Conservation (phyloP, 139 green algal species). For the Pleodorina starrii region DNA sequence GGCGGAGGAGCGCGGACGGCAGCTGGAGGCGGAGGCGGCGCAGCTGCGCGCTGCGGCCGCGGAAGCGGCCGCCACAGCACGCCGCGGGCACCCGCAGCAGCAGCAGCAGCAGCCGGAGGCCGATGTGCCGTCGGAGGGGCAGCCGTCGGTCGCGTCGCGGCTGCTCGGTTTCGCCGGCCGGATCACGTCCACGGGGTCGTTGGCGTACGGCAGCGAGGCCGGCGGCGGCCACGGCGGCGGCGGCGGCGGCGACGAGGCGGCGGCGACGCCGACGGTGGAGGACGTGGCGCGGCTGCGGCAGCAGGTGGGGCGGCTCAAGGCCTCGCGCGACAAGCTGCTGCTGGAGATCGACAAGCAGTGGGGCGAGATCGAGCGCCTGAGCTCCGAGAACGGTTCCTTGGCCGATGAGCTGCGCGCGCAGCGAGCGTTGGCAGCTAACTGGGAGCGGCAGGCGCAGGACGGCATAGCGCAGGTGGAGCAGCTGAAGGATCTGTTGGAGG, state of each 20-base stretch:
- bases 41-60: background rate
- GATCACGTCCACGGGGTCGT: background rate
- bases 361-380: constrained; percentile 73
- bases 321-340: constrained; percentile 73
- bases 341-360: constrained; percentile 74
- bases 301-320: constrained; percentile 69
- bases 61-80: background rate
- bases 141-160: background rate
- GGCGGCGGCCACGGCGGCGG: background rate
- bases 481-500: constrained; percentile 83
- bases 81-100: background rate
- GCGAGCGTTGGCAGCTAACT: constrained; percentile 48
- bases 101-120: background rate
- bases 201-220: constrained; percentile 12
- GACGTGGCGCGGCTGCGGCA: constrained; percentile 30
- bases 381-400: constrained; percentile 60
- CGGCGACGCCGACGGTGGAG: background rate
- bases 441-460: constrained; percentile 77
- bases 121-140: background rate
- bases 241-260: no score
- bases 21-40: constrained; percentile 17
- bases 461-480: constrained; percentile 63
- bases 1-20: background rate
- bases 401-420: constrained; percentile 49
- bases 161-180: background rate